Conservation (phyloP, 2,329 filamentous ascomycete species). For the Sporothrix curviconia region DNA sequence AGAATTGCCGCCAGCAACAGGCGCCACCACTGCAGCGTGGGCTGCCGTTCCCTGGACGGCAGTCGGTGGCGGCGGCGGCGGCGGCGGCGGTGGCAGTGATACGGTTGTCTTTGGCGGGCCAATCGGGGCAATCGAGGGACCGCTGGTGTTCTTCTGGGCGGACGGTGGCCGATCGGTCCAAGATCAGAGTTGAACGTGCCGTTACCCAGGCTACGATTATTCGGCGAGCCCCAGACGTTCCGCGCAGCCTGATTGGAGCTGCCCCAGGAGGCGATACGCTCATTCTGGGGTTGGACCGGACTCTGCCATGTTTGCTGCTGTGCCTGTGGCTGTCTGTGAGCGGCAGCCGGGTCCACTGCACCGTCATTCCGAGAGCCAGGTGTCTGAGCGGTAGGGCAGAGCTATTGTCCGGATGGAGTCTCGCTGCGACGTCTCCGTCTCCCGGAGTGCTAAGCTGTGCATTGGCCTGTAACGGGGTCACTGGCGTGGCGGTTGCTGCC, state of each 20-base stretch:
- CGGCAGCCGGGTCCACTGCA: neutral
- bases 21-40: neutral
- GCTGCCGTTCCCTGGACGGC: neutral
- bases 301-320: constrained; percentile 32
- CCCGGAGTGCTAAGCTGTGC: neutral
- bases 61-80: neutral
- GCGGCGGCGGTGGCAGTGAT: neutral
- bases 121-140: constrained; percentile 33
- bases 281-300: constrained; percentile 32
- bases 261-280: constrained; percentile 47
- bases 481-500: neutral
- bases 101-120: constrained; percentile 24
- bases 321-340: constrained; percentile 20
- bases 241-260: constrained; percentile 38
- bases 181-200: constrained; percentile 66
- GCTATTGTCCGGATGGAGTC: neutral
- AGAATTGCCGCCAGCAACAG: neutral
- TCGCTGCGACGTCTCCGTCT: neutral
- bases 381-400: no score
- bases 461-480: neutral
- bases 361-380: neutral
- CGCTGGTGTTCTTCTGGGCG: constrained; percentile 16
- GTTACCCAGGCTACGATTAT: constrained; percentile 66
- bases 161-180: constrained; percentile 39
- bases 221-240: constrained; percentile 72